Conservation (phyloP, 176 grass and related monocot species). For the Thalia dealbata region DNA sequence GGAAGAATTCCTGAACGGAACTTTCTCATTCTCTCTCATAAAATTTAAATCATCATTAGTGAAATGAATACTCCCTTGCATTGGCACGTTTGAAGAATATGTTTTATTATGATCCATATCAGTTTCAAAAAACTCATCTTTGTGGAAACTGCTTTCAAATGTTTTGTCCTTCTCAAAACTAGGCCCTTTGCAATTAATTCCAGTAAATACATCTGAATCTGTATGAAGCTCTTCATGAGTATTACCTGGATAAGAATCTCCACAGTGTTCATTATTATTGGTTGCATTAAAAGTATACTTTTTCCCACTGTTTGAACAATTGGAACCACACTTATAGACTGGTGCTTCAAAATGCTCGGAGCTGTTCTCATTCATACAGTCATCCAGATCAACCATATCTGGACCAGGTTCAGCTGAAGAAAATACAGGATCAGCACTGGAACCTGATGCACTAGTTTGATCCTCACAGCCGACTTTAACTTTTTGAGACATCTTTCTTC, state of each 20-base stretch:
- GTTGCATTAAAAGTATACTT: conserved; percentile 21
- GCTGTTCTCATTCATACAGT: conserved; percentile 14
- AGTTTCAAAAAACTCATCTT: not conserved
- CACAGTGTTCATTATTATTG: conserved; percentile 22
- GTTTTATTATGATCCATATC: not conserved
- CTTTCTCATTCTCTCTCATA: conserved; percentile 4
- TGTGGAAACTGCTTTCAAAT: not conserved
- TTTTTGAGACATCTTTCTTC: conserved; percentile 24
- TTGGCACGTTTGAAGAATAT: conserved; percentile 25
- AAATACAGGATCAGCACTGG: conserved; percentile 27
- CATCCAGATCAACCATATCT: conserved; percentile 7
- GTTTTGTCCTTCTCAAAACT: conserved; percentile 10
- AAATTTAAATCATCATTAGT: not conserved
- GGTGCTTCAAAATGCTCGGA: conserved; percentile 11
- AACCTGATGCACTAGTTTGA: conserved; percentile 25
- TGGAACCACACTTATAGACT: conserved; percentile 2
- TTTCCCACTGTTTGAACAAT: conserved; percentile 15
- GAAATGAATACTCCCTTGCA: conserved; percentile 21
- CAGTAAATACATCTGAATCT: not conserved
- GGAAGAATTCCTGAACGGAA: conserved; percentile 10
- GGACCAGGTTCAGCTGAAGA: not conserved
- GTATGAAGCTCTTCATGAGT: not conserved
- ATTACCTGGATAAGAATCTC: conserved; percentile 11
- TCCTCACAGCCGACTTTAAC: conserved; percentile 10
- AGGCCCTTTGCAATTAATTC: not conserved